Base-by-base conservation (phyloP, 371 early-diverging fungal genomes). In the Mortierella sp. region DNA sequence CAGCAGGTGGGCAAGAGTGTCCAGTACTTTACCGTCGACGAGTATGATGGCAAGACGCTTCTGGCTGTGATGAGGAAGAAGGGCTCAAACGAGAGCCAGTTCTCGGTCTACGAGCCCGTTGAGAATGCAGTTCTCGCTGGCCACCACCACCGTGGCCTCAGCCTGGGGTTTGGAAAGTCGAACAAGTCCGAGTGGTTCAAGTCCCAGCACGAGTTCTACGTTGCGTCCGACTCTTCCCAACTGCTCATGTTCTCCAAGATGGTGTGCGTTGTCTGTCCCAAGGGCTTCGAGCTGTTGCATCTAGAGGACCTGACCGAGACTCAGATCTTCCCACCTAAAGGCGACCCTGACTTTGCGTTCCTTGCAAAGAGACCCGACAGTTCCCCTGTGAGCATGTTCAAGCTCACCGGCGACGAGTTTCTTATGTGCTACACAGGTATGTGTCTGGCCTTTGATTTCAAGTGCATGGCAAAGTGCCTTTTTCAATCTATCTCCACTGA, bases 251-350 rank as follows among this genome's bases (percentile, higher is more conserved):
- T 97, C 69, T 91, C 92, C 52, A 92, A 94, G 41, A 94, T 93
- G 70, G 86, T 97, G 26, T 94, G 94, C 65, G 94, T 97, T 22
- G 97, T 96, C 6, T 96, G 97, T 78, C 88, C 89, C 19, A 94
- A 94, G 71, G 98, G 98, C 0, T 97, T 97, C 85, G 98, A 98
- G 79, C 90, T 98, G 45, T 92, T 98, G 52, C 95, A 96, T 79
- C 73, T 97, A 69, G 94, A 95, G 8, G 90, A 94, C 4, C 87
- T 97, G 52, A 53, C 66, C 16, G 90, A 92, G 50, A 96, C 95
- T 5, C 95, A 94, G 75, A 79, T 83, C 22, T 83, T 75, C 76
- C 84, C 84, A 0, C 44, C 70, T 43, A 68, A 70, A 26, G 53
- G 53, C 72, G 96, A 98, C 81, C 93, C 95, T 13, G 89, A 87